Evolutionary conservation across 2,329 filamentous ascomycete species (phyloP).

Genomic region (Aspergillus ruber): DNA sequence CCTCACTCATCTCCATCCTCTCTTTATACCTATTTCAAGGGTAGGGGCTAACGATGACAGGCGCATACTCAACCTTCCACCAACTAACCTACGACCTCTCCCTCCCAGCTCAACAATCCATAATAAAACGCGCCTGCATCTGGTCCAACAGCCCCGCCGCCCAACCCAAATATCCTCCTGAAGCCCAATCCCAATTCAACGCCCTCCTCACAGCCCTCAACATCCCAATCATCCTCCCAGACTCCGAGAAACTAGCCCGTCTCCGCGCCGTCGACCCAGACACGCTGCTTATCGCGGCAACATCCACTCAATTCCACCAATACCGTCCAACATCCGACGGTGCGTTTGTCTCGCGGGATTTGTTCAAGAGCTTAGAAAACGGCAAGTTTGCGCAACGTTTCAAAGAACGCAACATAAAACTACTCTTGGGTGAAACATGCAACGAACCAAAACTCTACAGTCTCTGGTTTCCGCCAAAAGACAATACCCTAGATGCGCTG

Average conservation of each 20-base stretch:
- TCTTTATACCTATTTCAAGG: not conserved
- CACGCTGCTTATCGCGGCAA: constrained; percentile 38
- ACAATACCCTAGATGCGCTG: constrained; percentile 37
- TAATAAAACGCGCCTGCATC: constrained; percentile 50
- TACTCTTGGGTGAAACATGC: constrained; percentile 50
- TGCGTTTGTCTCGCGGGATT: constrained; percentile 38
- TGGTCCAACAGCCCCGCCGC: constrained; percentile 49
- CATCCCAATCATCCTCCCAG: constrained; percentile 36
- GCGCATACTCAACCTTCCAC: constrained; percentile 51
- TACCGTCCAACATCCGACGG: constrained; percentile 50
- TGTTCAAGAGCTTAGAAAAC: constrained; percentile 43
- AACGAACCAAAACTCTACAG: constrained; percentile 51
- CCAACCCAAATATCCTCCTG: constrained; percentile 44
- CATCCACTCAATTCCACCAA: constrained; percentile 44
- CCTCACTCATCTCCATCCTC: not conserved
- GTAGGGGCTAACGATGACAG: constrained; percentile 15
- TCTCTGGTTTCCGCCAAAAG: constrained; percentile 42
- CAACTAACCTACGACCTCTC: constrained; percentile 53
- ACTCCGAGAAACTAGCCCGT: constrained; percentile 40
- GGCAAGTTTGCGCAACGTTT: constrained; percentile 44
- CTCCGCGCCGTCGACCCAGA: constrained; percentile 37
- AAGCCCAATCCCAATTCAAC: constrained; percentile 48
- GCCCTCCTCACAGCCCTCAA: constrained; percentile 41
- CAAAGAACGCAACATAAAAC: constrained; percentile 39
- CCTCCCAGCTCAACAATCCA: constrained; percentile 38